phyloP scores from a whole-genome alignment of 1,139 yeast species.

The Blastobotrys raffinosifermentans region DNA sequence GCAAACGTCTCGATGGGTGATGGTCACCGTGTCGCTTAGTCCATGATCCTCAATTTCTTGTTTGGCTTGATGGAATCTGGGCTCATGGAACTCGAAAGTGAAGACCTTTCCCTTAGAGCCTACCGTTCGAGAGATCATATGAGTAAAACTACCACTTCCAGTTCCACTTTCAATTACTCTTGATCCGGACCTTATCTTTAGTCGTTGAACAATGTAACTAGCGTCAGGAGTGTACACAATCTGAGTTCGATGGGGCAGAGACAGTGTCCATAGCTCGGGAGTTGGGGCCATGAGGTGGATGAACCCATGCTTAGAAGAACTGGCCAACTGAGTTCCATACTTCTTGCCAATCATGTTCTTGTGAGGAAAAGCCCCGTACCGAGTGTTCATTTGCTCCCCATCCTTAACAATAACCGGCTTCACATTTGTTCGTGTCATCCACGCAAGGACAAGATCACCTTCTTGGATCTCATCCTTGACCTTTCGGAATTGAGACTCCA shows the following conservation, averaged over 20 bases:
- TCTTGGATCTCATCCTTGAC: constrained; percentile 50
- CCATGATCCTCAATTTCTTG: constrained; percentile 72
- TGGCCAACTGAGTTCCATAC: constrained; percentile 83
- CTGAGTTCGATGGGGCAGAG: constrained; percentile 95
- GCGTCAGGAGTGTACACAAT: constrained; percentile 96
- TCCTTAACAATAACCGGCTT: constrained; percentile 64
- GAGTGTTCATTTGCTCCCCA: constrained; percentile 51
- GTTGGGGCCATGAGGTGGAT: constrained; percentile 85
- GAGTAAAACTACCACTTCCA: constrained; percentile 94
- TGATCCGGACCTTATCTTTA: constrained; percentile 67
- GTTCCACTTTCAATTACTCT: constrained; percentile 95
- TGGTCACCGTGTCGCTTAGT: constrained; percentile 44
- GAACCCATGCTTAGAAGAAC: constrained; percentile 76
- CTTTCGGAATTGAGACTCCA: background rate
- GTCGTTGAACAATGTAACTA: constrained; percentile 77
- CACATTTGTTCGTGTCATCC: constrained; percentile 72
- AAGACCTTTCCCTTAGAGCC: constrained; percentile 57
- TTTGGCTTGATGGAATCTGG: constrained; percentile 72
- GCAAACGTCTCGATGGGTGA: constrained; percentile 93
- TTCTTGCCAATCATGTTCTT: constrained; percentile 70
- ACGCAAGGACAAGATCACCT: constrained; percentile 81
- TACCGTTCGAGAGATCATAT: constrained; percentile 80
- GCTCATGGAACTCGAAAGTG: constrained; percentile 88
- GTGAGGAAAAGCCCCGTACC: constrained; percentile 87
- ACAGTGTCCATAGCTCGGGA: constrained; percentile 92